A percentile compares a stretch with the other conserved stretches of the same genome.
These are phyloP conservation scores for Saprolegnia parasitica DNA, from an alignment of 352 stramenopile genomes.

Conservation along the genomic window DNA sequence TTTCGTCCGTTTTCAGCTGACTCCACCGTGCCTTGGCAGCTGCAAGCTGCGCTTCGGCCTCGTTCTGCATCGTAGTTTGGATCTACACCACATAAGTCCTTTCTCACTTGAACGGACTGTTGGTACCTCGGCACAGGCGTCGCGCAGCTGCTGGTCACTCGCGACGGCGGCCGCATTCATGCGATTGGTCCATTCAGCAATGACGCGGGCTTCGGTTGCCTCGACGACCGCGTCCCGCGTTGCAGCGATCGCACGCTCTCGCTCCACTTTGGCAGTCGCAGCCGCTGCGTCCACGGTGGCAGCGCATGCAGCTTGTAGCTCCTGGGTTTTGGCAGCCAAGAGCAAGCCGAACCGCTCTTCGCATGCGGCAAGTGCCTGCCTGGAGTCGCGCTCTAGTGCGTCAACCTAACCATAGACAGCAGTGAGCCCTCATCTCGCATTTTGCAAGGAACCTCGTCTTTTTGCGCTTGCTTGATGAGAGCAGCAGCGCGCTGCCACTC, in stretches of 20 bases:
- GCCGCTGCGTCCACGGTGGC: conserved; percentile 33
- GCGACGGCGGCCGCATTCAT: neutral
- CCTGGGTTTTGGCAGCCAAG: conserved; percentile 28
- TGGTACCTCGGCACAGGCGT: neutral
- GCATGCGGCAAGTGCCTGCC: conserved; percentile 51
- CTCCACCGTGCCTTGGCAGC: neutral
- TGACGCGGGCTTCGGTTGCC: neutral
- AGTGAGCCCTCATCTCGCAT: neutral
- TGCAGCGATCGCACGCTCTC: neutral
- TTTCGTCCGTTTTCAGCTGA: neutral
- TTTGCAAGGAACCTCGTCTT: conserved; percentile 57
- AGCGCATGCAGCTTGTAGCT: conserved; percentile 39
- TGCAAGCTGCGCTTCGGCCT: neutral
- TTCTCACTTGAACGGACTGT: neutral
- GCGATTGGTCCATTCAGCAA: neutral
- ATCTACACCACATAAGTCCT: neutral
- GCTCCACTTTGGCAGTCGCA: neutral
- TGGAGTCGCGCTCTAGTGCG: conserved; percentile 17
- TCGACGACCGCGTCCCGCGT: neutral
- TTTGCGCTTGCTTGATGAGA: conserved; percentile 70
- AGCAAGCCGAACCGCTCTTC: conserved; percentile 59
- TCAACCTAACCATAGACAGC: neutral
- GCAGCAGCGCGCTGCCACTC: conserved; percentile 69
- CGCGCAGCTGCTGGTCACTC: neutral
- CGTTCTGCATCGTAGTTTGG: neutral